Conservation (phyloP, 345 rosid species). For the Linum tenue region DNA sequence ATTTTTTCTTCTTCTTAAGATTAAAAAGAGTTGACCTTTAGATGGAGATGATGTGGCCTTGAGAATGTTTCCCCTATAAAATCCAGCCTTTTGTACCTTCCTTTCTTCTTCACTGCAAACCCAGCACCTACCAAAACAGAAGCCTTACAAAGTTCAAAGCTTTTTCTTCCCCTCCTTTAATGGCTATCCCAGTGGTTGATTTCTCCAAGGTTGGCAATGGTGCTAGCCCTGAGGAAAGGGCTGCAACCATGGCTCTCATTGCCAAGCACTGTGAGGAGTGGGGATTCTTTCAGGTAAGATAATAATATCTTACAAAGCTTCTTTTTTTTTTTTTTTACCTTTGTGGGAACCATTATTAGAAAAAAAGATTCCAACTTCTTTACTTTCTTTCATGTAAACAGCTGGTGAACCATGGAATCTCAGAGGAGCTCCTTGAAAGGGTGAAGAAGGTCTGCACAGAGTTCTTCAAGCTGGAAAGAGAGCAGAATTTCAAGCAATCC, state of each 20-base stretch:
- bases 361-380: background rate
- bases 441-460: slow-evolving; percentile 62
- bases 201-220: slow-evolving; percentile 55
- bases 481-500: slow-evolving; percentile 53
- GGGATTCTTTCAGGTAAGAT: slow-evolving; percentile 86
- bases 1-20: too few relatives aligned
- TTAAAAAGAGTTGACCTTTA: too few relatives aligned
- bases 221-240: slow-evolving; percentile 42
- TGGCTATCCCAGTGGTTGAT: slow-evolving; percentile 90
- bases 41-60: too few relatives aligned
- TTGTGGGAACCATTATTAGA: background rate
- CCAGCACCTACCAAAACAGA: background rate
- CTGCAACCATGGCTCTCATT: slow-evolving; percentile 50
- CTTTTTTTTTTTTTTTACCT: background rate
- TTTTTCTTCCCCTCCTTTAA: slow-evolving; percentile 17
- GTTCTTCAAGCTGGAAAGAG: slow-evolving; percentile 58
- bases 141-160: background rate
- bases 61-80: too few relatives aligned
- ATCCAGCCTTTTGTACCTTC: too few relatives aligned
- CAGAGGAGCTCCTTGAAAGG: slow-evolving; percentile 55
- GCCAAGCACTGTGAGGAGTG: slow-evolving; percentile 76
- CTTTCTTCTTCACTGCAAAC: too few relatives aligned
- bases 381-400: slow-evolving; percentile 13
- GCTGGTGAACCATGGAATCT: slow-evolving; percentile 80
- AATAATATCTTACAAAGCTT: background rate